Conservation (phyloP, 2,329 filamentous ascomycete species). For the Botrytis paeoniae region DNA sequence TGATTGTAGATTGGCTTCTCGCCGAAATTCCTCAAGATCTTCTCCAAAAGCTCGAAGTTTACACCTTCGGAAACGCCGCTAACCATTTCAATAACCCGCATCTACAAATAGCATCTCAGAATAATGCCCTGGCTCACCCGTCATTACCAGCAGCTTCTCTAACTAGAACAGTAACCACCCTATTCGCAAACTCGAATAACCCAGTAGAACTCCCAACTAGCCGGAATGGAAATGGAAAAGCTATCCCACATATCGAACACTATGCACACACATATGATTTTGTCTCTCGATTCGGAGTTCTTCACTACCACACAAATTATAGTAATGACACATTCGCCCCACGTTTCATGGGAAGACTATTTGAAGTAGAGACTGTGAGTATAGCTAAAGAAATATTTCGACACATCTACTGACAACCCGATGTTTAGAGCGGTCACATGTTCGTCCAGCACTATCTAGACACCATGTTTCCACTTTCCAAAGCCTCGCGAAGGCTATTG, state of each 20-base stretch:
- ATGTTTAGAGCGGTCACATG: conserved; percentile 31
- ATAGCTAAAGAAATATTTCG: background rate
- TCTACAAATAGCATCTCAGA: conserved; percentile 48
- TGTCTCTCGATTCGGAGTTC: conserved; percentile 69
- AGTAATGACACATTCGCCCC: conserved; percentile 18
- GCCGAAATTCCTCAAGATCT: conserved; percentile 66
- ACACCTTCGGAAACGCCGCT: conserved; percentile 74
- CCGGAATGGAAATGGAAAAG: conserved; percentile 32
- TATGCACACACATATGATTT: conserved; percentile 74
- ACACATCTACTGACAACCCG: background rate
- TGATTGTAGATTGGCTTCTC: conserved; percentile 74
- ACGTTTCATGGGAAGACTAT: conserved; percentile 35
- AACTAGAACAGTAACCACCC: conserved; percentile 20
- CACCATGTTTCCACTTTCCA: conserved; percentile 35
- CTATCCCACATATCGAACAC: conserved; percentile 73
- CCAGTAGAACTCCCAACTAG: background rate
- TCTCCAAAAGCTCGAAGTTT: conserved; percentile 68
- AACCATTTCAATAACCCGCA: conserved; percentile 81
- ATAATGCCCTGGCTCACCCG: conserved; percentile 40
- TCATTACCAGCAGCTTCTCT: conserved; percentile 41
- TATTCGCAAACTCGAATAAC: background rate
- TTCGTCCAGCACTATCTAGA: conserved; percentile 39
- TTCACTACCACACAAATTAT: conserved; percentile 54
- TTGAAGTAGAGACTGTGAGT: conserved; percentile 24
- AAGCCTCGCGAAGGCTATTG: conserved; percentile 19